Evolutionary conservation across 2,329 filamentous ascomycete genomes (phyloP).

Genomic region (Verticillium longisporum): DNA sequence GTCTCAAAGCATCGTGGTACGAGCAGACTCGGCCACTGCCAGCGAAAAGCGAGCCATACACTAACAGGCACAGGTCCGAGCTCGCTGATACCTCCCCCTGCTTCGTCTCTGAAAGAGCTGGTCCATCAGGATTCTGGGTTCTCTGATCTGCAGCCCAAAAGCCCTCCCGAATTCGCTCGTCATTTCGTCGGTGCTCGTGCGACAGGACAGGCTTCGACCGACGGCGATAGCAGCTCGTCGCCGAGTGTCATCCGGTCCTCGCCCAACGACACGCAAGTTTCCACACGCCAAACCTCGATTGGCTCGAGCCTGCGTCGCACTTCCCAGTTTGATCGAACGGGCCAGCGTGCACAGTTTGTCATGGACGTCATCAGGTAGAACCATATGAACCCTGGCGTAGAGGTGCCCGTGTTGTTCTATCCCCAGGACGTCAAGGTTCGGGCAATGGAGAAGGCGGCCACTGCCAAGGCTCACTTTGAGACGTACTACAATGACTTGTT

Average conservation of each 20-base stretch:
- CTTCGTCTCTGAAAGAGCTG: background rate
- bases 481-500: conserved; percentile 72
- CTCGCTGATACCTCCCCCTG: background rate
- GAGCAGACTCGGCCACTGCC: background rate
- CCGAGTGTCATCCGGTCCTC: conserved; percentile 2
- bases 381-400: background rate
- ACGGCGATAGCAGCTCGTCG: conserved; percentile 1
- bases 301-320: background rate
- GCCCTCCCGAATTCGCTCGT: background rate
- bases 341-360: background rate
- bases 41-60: background rate
- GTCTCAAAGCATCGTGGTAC: background rate
- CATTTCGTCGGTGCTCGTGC: background rate
- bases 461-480: conserved; percentile 82
- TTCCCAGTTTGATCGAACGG: background rate
- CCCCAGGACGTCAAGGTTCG: conserved; percentile 15
- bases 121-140: background rate
- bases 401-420: background rate
- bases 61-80: background rate
- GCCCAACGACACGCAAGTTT: background rate
- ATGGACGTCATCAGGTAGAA: conserved; percentile 1
- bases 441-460: conserved; percentile 72
- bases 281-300: background rate
- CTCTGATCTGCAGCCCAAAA: background rate
- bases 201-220: background rate